Base-by-base conservation (phyloP, 306 rosid genomes). In the Benincasa hispida region DNA sequence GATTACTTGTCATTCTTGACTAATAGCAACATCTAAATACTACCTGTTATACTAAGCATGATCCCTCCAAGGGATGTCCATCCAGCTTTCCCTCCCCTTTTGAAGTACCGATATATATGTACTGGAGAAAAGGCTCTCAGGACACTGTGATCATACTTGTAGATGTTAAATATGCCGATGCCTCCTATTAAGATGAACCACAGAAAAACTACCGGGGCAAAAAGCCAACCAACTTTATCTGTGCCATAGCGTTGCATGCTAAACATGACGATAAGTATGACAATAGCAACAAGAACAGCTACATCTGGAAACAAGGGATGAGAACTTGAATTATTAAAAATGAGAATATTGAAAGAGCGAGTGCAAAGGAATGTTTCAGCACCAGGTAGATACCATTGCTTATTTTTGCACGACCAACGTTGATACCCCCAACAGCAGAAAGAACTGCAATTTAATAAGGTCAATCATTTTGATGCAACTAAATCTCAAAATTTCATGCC, bases 1-100 rank as follows among this genome's bases (percentile, higher is more conserved):
- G 37, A 45, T 47, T 15, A 48, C 25, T 72, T 45, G 18, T 15
- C 59, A 51, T 72, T 47, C 76, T 72, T 14, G 25, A 17, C 34
- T 48, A 48, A 27, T 47, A 45, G 41, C n/a, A 25, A 27, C 59
- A 48, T 58, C 73, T 74, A 51, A 78, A 67, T 32, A 21, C 72
- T 80, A 94, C 99, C 99, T 77, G 99, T 94, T 81, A 94, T 92
- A 79, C 99, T 89, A 78, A 94, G 96, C 96, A 94, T 83, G 72
- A 94, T 87, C 77, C 99, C 99, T 34, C 99, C 97, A 48, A 94
- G 99, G 61, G 99, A 94, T 84, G 86, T 94, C 95, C 95, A 94
- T 50, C 91, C 90, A 18, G 77, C 80, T 85, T 55, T 88, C 74
- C 95, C 91, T 24, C 93, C 85, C 81, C 89, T 87, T 84, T n/a